These are phyloP conservation scores for Diaporthe sp. DNA, from an alignment of 2,329 filamentous ascomycete species.

Conservation along the genomic window DNA sequence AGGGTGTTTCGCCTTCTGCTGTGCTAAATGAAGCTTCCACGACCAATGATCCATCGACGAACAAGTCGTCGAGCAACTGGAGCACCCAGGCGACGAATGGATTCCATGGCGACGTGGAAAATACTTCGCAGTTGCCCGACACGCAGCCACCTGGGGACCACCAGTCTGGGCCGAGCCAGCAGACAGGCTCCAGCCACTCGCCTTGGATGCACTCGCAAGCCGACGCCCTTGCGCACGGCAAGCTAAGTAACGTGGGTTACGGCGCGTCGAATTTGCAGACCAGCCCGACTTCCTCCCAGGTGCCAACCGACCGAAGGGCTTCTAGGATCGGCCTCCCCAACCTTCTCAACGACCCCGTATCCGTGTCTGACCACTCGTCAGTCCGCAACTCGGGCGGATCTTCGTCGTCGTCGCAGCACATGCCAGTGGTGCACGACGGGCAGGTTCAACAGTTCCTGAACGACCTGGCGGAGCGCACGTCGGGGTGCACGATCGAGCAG, in stretches of 20 bases:
- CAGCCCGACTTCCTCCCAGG: slow-evolving; percentile 57
- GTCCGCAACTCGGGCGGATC: slow-evolving; percentile 48
- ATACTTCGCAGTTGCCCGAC: slow-evolving; percentile 64
- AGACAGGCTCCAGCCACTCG: slow-evolving; percentile 63
- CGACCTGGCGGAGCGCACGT: slow-evolving; percentile 75
- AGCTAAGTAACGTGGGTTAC: slow-evolving; percentile 42
- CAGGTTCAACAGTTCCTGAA: slow-evolving; percentile 71
- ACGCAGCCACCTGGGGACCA: slow-evolving; percentile 58
- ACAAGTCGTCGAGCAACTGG: slow-evolving; percentile 71
- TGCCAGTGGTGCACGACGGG: slow-evolving; percentile 60
- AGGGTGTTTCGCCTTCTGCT: slow-evolving; percentile 70
- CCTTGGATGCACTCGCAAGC: slow-evolving; percentile 72
- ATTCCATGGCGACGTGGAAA: slow-evolving; percentile 61
- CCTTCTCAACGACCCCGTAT: slow-evolving; percentile 57
- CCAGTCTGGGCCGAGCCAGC: slow-evolving; percentile 55
- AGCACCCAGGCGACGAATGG: slow-evolving; percentile 83
- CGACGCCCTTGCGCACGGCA: slow-evolving; percentile 59
- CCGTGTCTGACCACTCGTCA: slow-evolving; percentile 46
- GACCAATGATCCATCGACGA: slow-evolving; percentile 85
- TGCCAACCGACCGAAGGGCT: slow-evolving; percentile 47
- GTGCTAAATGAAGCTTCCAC: slow-evolving; percentile 89
- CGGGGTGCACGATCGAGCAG: slow-evolving; percentile 90
- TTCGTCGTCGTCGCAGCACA: slow-evolving; percentile 58
- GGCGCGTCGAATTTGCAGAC: slow-evolving; percentile 37
- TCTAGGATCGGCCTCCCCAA: slow-evolving; percentile 54